Evolutionary conservation across 768 basidiomycete genomes (phyloP).

Genomic region (Galerina sulciceps): DNA sequence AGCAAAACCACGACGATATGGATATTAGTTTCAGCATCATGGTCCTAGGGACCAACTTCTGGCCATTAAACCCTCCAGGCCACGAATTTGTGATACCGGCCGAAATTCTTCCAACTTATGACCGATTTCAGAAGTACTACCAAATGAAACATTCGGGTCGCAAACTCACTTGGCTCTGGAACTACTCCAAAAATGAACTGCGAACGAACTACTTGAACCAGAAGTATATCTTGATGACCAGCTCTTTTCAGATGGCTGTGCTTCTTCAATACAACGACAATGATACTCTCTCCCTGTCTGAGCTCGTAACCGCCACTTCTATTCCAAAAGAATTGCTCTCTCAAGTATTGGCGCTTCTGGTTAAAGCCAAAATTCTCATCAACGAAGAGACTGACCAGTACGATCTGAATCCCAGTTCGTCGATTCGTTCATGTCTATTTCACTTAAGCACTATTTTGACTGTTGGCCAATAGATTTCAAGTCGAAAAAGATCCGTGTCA

Average conservation of each 20-base stretch:
- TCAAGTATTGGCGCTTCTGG: constrained; percentile 68
- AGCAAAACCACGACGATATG: constrained; percentile 82
- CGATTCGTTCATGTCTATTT: not conserved
- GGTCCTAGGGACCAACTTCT: constrained; percentile 95
- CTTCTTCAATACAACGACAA: constrained; percentile 91
- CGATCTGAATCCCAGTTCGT: constrained; percentile 80
- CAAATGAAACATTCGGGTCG: constrained; percentile 93
- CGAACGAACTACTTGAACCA: constrained; percentile 91
- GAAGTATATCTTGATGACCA: constrained; percentile 96
- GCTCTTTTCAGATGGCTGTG: constrained; percentile 95
- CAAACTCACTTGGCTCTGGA: constrained; percentile 98
- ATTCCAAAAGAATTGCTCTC: constrained; percentile 80
- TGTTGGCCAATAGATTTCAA: constrained; percentile 66
- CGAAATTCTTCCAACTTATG: constrained; percentile 86
- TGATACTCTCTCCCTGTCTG: constrained; percentile 82
- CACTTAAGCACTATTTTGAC: not conserved
- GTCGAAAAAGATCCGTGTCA: constrained; percentile 93
- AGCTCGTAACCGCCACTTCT: constrained; percentile 78
- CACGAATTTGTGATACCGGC: constrained; percentile 89
- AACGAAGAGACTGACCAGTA: constrained; percentile 90
- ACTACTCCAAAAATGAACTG: constrained; percentile 96
- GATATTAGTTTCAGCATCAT: constrained; percentile 91
- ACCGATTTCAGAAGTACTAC: constrained; percentile 92
- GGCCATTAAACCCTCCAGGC: constrained; percentile 85
- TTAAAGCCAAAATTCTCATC: constrained; percentile 88